Percentiles rank a stretch among this genome's conserved stretches.
Conservation (phyloP, 768 basidiomycete species). For the Rhizopogon roseolus region DNA sequence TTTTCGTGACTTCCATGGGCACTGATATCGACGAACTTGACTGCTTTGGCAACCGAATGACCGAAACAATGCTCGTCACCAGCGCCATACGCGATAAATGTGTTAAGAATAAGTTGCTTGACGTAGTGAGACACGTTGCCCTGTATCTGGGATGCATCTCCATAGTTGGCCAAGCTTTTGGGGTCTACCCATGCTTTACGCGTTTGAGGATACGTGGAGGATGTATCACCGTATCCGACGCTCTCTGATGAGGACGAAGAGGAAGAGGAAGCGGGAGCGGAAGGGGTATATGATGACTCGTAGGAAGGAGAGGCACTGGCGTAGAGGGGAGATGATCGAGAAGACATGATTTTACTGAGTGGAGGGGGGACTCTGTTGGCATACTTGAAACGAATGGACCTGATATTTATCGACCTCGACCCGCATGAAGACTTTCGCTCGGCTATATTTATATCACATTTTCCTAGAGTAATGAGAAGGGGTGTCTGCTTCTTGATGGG, state of each 20-base stretch:
- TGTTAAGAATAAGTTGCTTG: conserved; percentile 66
- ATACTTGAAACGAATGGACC: neutral
- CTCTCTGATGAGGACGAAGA: conserved; percentile 20
- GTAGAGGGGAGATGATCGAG: conserved; percentile 22
- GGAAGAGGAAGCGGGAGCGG: conserved; percentile 13
- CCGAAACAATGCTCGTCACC: conserved; percentile 61
- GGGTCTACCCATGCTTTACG: conserved; percentile 63
- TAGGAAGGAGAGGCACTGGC: conserved; percentile 22
- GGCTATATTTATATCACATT: conserved; percentile 17
- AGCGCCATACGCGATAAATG: conserved; percentile 67
- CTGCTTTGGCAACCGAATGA: conserved; percentile 52
- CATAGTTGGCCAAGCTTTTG: conserved; percentile 50
- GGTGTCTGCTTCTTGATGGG: conserved; percentile 23
- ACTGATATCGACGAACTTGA: conserved; percentile 58
- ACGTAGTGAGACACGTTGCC: conserved; percentile 61
- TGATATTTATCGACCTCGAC: conserved; percentile 22
- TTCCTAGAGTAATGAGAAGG: conserved; percentile 4
- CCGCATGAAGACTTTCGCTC: conserved; percentile 14
- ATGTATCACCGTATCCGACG: conserved; percentile 15
- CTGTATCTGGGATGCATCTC: conserved; percentile 49
- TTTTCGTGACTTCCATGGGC: conserved; percentile 41
- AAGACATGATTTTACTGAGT: conserved; percentile 16
- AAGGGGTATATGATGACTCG: conserved; percentile 18
- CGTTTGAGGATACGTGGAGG: conserved; percentile 10
- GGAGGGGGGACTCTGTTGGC: neutral